Evolutionary conservation across 2,329 filamentous ascomycete genomes (phyloP).

Genomic region (Penicillium palitans): DNA sequence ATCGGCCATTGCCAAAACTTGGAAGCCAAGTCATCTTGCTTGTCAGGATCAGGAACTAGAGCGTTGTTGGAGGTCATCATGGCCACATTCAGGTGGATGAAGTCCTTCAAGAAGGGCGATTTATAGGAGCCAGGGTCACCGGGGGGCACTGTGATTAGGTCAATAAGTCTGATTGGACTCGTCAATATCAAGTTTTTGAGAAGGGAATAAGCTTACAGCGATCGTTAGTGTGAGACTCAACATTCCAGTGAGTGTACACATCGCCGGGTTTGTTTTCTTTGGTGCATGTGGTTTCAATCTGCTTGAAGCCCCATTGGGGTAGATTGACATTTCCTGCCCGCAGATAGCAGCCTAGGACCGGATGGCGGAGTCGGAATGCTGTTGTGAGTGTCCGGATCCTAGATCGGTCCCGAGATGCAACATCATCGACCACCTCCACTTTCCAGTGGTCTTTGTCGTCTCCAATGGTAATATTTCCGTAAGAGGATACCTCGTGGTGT

Average conservation of each 20-base stretch:
- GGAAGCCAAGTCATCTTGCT: conserved; percentile 96
- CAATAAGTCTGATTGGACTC: conserved; percentile 4
- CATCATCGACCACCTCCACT: conserved; percentile 87
- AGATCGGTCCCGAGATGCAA: conserved; percentile 79
- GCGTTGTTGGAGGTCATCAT: conserved; percentile 99
- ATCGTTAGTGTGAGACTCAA: conserved; percentile 92
- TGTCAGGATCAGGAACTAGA: conserved; percentile 93
- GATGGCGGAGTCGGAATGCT: conserved; percentile 83
- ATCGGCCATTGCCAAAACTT: conserved; percentile 99
- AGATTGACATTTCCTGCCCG: conserved; percentile 94
- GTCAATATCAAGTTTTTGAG: conserved; percentile 23
- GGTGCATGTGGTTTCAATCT: conserved; percentile 94
- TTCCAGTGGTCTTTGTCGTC: conserved; percentile 98
- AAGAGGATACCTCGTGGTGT: conserved; percentile 90
- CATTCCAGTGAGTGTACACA: conserved; percentile 97
- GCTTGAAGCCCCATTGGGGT: conserved; percentile 99
- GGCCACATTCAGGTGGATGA: conserved; percentile 95
- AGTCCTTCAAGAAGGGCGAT: conserved; percentile 96
- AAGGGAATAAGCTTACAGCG: conserved; percentile 63
- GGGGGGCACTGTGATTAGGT: conserved; percentile 66
- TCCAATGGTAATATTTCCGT: conserved; percentile 91
- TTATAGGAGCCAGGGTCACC: conserved; percentile 89
- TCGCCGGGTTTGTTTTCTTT: conserved; percentile 92
- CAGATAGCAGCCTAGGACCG: conserved; percentile 83
- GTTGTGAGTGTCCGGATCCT: conserved; percentile 90